phyloP scores from a whole-genome alignment of 1,284 basidiomycete species.

The Xanthoconium separans region DNA sequence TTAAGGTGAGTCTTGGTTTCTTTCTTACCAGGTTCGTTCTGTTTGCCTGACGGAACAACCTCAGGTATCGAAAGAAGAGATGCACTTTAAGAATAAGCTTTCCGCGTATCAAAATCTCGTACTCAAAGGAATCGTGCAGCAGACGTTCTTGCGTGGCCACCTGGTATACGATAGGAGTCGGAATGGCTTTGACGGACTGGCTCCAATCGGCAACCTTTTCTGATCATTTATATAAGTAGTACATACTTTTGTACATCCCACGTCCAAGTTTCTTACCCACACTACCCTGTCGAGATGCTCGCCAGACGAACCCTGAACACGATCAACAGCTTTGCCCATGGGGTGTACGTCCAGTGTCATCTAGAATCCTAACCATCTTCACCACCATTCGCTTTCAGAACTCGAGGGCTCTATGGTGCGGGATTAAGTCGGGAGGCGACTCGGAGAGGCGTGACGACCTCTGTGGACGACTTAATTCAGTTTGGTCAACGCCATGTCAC shows the following conservation, averaged over 20 bases:
- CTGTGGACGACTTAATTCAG: conserved; percentile 27
- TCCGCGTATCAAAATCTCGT: conserved; percentile 81
- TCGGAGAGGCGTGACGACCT: conserved; percentile 22
- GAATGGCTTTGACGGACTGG: conserved; percentile 35
- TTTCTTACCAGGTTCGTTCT: not conserved
- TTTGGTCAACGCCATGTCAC: conserved; percentile 70
- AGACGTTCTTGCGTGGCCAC: conserved; percentile 76
- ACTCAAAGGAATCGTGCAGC: conserved; percentile 68
- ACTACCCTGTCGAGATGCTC: conserved; percentile 9
- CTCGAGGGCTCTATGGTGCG: not conserved
- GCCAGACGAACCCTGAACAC: conserved; percentile 6
- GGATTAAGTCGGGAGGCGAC: not conserved
- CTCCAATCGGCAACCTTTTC: conserved; percentile 36
- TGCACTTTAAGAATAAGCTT: conserved; percentile 91
- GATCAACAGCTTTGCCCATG: conserved; percentile 2
- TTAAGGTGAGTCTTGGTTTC: conserved; percentile 47
- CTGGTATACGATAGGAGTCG: conserved; percentile 56
- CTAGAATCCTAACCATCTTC: not conserved
- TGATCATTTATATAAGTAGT: conserved; percentile 1
- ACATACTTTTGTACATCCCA: not conserved
- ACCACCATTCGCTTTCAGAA: conserved; percentile 8
- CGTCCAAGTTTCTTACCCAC: not conserved
- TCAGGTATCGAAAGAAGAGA: conserved; percentile 68
- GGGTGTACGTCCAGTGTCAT: conserved; percentile 15
- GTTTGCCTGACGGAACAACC: conserved; percentile 10